Percentiles rank a stretch among this genome's conserved stretches.
Conservation (phyloP, 768 basidiomycete genomes). For the Collybiopsis luxurians region DNA sequence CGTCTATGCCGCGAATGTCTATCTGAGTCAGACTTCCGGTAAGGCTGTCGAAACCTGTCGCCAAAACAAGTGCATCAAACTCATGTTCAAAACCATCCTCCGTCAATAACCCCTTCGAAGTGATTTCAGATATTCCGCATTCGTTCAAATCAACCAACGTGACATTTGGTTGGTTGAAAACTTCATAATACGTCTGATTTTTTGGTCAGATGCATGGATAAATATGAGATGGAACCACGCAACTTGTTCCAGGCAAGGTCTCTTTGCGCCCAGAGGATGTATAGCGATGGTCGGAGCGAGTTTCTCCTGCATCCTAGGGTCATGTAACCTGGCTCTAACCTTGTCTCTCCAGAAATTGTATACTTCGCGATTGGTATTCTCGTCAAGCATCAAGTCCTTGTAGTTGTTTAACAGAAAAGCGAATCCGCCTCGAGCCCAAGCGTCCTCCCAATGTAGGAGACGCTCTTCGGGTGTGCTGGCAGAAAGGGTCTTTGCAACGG, state of each 20-base stretch:
- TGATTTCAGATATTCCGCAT: slow-evolving; percentile 10
- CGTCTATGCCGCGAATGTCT: slow-evolving; percentile 15
- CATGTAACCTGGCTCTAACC: slow-evolving; percentile 1
- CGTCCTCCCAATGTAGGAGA: slow-evolving; percentile 9
- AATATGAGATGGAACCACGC: background rate
- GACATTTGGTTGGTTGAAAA: slow-evolving; percentile 14
- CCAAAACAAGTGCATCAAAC: slow-evolving; percentile 15
- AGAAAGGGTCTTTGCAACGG: background rate
- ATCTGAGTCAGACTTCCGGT: slow-evolving; percentile 16
- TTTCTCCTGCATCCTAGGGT: background rate
- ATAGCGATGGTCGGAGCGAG: slow-evolving; percentile 4
- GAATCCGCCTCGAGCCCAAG: slow-evolving; percentile 13
- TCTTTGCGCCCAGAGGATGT: slow-evolving; percentile 6
- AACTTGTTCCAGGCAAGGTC: slow-evolving; percentile 4
- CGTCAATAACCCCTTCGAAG: slow-evolving; percentile 11
- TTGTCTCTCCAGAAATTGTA: slow-evolving; percentile 8
- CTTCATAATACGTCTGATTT: slow-evolving; percentile 3
- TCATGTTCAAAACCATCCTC: slow-evolving; percentile 9
- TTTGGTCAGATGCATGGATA: background rate
- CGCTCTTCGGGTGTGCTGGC: slow-evolving; percentile 12
- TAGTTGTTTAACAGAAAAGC: slow-evolving; percentile 2
- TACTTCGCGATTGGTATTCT: slow-evolving; percentile 5
- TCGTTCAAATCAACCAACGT: slow-evolving; percentile 12
- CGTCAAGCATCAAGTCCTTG: slow-evolving; percentile 1
- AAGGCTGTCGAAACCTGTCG: slow-evolving; percentile 16